phyloP scores from a whole-genome alignment of 768 basidiomycete species.

The Amylocystis lapponica region DNA sequence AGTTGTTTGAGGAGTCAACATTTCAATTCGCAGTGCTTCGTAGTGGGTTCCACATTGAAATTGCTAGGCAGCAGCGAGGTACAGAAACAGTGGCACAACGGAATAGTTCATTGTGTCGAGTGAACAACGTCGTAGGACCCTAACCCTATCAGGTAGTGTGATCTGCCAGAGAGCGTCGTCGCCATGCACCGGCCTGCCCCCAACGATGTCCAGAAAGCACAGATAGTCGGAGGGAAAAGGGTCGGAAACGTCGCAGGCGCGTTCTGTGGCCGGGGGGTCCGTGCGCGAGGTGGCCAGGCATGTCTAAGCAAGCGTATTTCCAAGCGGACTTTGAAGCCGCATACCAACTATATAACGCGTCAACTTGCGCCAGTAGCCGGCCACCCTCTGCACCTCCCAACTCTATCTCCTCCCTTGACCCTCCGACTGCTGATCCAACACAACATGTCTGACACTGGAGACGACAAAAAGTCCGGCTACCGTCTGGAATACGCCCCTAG shows the following conservation, averaged over 20 bases:
- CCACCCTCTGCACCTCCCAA: slow-evolving; percentile 15
- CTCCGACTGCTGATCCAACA: not conserved
- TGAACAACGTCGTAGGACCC: too few relatives aligned
- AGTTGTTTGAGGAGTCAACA: too few relatives aligned
- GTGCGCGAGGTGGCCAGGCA: slow-evolving; percentile 16
- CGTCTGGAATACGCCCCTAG: slow-evolving; percentile 72
- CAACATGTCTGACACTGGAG: slow-evolving; percentile 34
- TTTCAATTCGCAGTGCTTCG: too few relatives aligned
- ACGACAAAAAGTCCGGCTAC: slow-evolving; percentile 54
- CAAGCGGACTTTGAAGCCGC: slow-evolving; percentile 32
- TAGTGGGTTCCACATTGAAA: too few relatives aligned
- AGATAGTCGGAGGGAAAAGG: too few relatives aligned
- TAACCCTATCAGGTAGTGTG: too few relatives aligned
- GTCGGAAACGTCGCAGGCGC: not conserved
- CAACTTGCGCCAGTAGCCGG: slow-evolving; percentile 6
- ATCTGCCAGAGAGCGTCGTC: too few relatives aligned
- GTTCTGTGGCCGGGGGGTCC: slow-evolving; percentile 8
- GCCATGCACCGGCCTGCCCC: too few relatives aligned
- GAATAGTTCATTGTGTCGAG: too few relatives aligned
- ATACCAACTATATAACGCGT: slow-evolving; percentile 22
- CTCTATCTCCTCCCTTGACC: slow-evolving; percentile 15
- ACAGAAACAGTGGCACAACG: too few relatives aligned
- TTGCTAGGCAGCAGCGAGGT: too few relatives aligned
- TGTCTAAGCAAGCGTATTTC: slow-evolving; percentile 17
- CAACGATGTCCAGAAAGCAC: too few relatives aligned